These are phyloP conservation scores for Guadua angustifolia DNA, from an alignment of 176 grass and related monocot genomes.

Conservation along the genomic window DNA sequence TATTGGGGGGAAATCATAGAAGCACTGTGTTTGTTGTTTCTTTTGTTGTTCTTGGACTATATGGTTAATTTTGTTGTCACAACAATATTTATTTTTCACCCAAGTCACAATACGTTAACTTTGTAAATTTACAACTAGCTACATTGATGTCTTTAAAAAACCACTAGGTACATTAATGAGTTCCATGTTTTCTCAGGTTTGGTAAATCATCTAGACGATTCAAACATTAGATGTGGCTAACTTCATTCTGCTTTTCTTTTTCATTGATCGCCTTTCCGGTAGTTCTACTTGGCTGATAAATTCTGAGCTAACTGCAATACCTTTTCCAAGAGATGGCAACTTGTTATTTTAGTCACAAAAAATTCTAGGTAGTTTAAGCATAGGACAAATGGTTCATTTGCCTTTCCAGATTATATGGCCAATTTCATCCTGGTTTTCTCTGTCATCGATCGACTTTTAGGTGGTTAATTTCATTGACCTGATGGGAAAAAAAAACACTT, in stretches of 20 bases:
- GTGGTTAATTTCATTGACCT: conserved; percentile 45
- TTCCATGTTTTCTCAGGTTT: conserved; percentile 9
- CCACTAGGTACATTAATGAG: neutral
- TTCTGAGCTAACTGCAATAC: conserved; percentile 43
- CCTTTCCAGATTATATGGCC: conserved; percentile 46
- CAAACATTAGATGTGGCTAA: conserved; percentile 44
- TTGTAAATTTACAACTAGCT: neutral
- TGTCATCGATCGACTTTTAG: conserved; percentile 48
- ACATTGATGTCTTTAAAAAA: conserved; percentile 22
- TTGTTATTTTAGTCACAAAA: conserved; percentile 45
- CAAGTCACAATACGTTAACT: neutral
- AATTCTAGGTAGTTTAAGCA: conserved; percentile 54
- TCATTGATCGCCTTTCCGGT: conserved; percentile 48
- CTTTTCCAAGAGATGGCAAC: conserved; percentile 32
- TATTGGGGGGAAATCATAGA: no score
- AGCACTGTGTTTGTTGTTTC: no score
- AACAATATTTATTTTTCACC: neutral
- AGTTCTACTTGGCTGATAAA: conserved; percentile 46
- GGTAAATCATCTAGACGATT: conserved; percentile 40
- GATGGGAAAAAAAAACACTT: conserved; percentile 28
- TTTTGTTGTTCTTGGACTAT: neutral
- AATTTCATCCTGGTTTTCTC: conserved; percentile 45
- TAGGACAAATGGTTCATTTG: conserved; percentile 36
- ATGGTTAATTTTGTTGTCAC: neutral
- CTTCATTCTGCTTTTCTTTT: conserved; percentile 41